phyloP scores from a whole-genome alignment of 2,329 filamentous ascomycete genomes.

The Venturia aucupariae region DNA sequence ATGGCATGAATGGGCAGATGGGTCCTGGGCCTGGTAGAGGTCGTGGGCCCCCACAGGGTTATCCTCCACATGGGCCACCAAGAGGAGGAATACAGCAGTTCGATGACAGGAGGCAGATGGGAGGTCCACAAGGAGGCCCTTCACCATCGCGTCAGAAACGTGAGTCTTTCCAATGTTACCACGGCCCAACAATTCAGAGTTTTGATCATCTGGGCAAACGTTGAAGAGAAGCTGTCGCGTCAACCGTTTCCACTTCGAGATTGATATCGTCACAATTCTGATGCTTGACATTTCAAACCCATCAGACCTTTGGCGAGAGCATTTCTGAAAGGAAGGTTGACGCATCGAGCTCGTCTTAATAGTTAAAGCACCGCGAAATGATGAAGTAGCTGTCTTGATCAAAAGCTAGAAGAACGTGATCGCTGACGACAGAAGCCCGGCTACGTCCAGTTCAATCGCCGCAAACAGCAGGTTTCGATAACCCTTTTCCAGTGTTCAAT shows the following conservation, averaged over 20 bases:
- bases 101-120: not conserved
- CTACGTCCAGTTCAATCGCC: constrained; percentile 3
- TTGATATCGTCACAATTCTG: not conserved
- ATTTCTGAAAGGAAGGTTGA: not conserved
- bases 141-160: constrained; percentile 7
- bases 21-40: constrained; percentile 3
- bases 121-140: constrained; percentile 1
- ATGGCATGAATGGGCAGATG: constrained; percentile 4
- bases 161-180: not conserved
- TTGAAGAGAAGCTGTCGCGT: too few relatives aligned
- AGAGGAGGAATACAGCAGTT: constrained; percentile 7
- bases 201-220: too few relatives aligned
- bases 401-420: not conserved
- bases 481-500: constrained; percentile 38
- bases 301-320: not conserved
- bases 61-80: not conserved
- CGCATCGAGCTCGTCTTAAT: not conserved
- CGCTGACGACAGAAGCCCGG: constrained; percentile 6
- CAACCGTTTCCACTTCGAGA: not conserved
- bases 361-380: not conserved
- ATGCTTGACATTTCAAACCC: not conserved
- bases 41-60: not conserved
- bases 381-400: not conserved
- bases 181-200: too few relatives aligned
- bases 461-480: constrained; percentile 28